phyloP scores from a whole-genome alignment of 148 eudicot species.

The Camellia japonica region DNA sequence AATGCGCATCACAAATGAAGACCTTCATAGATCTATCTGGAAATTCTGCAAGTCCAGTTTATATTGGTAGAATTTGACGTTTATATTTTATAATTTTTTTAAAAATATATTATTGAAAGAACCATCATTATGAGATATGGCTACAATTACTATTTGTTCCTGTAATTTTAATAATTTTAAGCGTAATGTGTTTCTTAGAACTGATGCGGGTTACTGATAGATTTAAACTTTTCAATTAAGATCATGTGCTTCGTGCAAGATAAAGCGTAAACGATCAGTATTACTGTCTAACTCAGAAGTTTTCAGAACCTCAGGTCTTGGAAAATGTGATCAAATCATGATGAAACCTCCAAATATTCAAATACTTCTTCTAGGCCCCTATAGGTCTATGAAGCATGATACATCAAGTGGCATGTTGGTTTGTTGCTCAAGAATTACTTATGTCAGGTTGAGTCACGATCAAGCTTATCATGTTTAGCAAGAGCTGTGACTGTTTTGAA shows the following conservation, averaged over 20 bases:
- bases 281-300: background rate
- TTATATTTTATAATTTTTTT: background rate
- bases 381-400: background rate
- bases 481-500: background rate
- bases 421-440: constrained; percentile 2
- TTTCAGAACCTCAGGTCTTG: background rate
- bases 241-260: background rate
- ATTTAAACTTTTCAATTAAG: background rate
- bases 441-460: background rate
- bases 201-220: background rate
- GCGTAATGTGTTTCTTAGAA: background rate
- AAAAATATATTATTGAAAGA: background rate
- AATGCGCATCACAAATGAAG: constrained; percentile 66
- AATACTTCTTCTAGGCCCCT: background rate
- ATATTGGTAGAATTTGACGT: constrained; percentile 9
- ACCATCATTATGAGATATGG: background rate
- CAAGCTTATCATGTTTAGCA: background rate
- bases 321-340: background rate
- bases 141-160: background rate
- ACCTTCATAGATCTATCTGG: constrained; percentile 40
- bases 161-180: background rate
- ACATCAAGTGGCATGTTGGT: background rate
- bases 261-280: background rate
- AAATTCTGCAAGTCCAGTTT: constrained; percentile 55
- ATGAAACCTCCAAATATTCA: background rate